These are phyloP conservation scores for Lunasporangiospora selenospora DNA, from an alignment of 192 early-diverging fungal species.

Conservation along the genomic window DNA sequence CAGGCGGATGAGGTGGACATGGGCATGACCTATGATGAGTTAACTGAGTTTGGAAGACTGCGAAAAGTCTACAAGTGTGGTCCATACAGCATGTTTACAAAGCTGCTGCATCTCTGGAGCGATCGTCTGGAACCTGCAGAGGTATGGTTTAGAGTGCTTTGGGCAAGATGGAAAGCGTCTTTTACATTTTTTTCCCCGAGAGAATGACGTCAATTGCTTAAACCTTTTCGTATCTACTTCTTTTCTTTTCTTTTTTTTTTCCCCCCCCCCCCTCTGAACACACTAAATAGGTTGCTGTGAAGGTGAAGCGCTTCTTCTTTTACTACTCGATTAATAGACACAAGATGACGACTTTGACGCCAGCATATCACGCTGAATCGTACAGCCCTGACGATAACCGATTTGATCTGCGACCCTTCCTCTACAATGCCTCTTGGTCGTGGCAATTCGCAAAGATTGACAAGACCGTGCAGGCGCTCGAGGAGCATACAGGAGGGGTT, in stretches of 20 bases:
- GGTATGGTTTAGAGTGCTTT: conserved; percentile 43
- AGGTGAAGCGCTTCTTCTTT: conserved; percentile 97
- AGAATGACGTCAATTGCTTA: too few relatives aligned
- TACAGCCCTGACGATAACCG: conserved; percentile 99
- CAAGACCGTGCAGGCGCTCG: conserved; percentile 19
- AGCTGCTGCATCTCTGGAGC: conserved; percentile 85
- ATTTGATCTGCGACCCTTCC: conserved; percentile 95
- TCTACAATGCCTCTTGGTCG: conserved; percentile 91
- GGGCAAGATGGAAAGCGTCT: not conserved
- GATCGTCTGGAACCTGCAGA: conserved; percentile 61
- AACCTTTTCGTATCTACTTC: too few relatives aligned
- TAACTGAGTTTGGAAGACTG: conserved; percentile 89
- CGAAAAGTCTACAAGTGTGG: conserved; percentile 90
- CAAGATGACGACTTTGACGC: conserved; percentile 98
- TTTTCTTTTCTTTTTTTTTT: not conserved
- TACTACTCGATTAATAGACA: conserved; percentile 98
- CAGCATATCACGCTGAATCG: conserved; percentile 92
- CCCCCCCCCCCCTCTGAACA: conserved; percentile 6
- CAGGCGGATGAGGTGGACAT: conserved; percentile 97
- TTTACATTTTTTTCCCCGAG: not conserved
- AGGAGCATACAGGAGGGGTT: too few relatives aligned
- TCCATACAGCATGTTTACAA: conserved; percentile 94
- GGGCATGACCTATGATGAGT: conserved; percentile 98
- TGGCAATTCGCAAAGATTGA: conserved; percentile 96
- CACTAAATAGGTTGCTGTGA: conserved; percentile 74